Conservation (phyloP, 1,139 yeast species). For the Kurtzmaniella natalensis region DNA sequence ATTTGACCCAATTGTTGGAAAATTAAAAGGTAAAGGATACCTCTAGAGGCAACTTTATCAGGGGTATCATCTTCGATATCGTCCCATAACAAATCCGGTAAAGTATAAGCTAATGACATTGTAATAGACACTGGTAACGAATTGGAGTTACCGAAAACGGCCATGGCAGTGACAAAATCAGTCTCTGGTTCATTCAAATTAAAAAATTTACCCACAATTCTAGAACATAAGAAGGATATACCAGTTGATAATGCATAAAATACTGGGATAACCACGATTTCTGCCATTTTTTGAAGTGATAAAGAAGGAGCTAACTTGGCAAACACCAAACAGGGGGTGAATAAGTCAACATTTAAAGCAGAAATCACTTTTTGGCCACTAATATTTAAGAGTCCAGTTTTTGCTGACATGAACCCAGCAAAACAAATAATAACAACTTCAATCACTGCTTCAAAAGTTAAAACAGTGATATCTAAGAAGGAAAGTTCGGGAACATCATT, state of each 20-base stretch:
- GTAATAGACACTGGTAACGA: constrained; percentile 78
- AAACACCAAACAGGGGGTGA: constrained; percentile 83
- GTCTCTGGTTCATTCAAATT: constrained; percentile 59
- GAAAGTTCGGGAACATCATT: constrained; percentile 27
- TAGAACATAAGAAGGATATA: constrained; percentile 55
- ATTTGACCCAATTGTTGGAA: constrained; percentile 86
- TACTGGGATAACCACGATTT: constrained; percentile 70
- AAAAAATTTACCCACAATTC: constrained; percentile 42
- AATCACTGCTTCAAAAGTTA: constrained; percentile 74
- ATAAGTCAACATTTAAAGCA: constrained; percentile 68
- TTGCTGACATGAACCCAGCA: constrained; percentile 69
- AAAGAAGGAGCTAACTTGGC: constrained; percentile 74
- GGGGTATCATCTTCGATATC: constrained; percentile 59
- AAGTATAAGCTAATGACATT: constrained; percentile 63
- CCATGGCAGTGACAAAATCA: constrained; percentile 85
- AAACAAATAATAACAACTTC: constrained; percentile 72
- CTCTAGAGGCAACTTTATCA: constrained; percentile 76
- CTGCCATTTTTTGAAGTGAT: constrained; percentile 61
- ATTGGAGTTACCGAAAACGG: constrained; percentile 81
- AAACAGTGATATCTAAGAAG: constrained; percentile 51
- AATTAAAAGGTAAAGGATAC: constrained; percentile 68
- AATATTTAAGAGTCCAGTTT: constrained; percentile 52
- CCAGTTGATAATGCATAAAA: constrained; percentile 62
- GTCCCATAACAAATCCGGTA: constrained; percentile 74
- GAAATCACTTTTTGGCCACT: constrained; percentile 65